Evolutionary conservation across 768 basidiomycete genomes (phyloP).

Genomic region (Termitomyces sp.): DNA sequence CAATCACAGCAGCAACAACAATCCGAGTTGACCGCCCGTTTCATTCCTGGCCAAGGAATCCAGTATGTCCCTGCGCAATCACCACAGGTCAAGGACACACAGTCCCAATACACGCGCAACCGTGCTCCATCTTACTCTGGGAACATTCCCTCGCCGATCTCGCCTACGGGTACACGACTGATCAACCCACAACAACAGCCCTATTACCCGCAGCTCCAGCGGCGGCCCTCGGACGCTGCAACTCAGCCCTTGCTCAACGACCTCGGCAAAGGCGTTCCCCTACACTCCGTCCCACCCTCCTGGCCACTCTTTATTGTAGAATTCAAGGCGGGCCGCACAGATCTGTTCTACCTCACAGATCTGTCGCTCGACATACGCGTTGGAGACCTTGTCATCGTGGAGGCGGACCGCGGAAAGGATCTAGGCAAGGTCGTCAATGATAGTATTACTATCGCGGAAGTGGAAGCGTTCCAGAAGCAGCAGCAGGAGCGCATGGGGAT

Average conservation of each 20-base stretch:
- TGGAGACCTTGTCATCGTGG: constrained; percentile 94
- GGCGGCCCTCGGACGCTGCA: constrained; percentile 38
- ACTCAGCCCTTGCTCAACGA: constrained; percentile 38
- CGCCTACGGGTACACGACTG: constrained; percentile 39
- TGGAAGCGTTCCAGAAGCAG: constrained; percentile 86
- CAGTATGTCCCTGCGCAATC: constrained; percentile 18
- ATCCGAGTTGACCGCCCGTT: constrained; percentile 50
- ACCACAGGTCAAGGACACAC: constrained; percentile 21
- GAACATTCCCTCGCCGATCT: constrained; percentile 52
- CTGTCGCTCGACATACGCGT: constrained; percentile 58
- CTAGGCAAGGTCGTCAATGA: constrained; percentile 91
- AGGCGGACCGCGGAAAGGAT: constrained; percentile 93
- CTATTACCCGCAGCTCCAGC: constrained; percentile 41
- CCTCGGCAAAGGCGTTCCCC: constrained; percentile 86
- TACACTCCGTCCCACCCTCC: constrained; percentile 75
- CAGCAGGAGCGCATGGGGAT: constrained; percentile 54
- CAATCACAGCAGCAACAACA: constrained; percentile 22
- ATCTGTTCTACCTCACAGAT: constrained; percentile 89
- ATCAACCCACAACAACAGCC: constrained; percentile 46
- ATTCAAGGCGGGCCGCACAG: constrained; percentile 96
- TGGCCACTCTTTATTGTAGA: constrained; percentile 57
- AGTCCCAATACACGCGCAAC: constrained; percentile 35
- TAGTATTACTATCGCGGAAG: constrained; percentile 84
- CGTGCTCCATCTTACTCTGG: constrained; percentile 41
- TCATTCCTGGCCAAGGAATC: constrained; percentile 52